Evolutionary conservation across 2,329 filamentous ascomycete genomes (phyloP), one percentile per base, ranked within the genome.

Genomic region (Lojkania enalia): DNA sequence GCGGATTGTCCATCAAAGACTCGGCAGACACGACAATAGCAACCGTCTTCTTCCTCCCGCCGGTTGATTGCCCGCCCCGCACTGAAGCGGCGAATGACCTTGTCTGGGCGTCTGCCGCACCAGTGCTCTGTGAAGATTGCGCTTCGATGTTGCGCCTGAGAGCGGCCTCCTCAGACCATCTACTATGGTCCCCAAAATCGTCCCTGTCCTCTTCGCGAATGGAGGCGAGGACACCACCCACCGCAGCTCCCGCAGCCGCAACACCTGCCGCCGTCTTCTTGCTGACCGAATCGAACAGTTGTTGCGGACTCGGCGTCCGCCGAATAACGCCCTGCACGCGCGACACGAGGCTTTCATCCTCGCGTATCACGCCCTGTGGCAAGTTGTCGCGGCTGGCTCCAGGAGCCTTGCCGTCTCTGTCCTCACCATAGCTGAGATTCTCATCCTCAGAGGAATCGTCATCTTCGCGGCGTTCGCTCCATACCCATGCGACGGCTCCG

Each of bases 121-220:
- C 52, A 42, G 51, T 35, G 52, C 65, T 71, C 44, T 70, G 61
- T 9, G 63, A 52, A n/a, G 63, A 59, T 49, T 67, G 64, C 30
- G 62, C 65, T 46, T 64, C 69, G 39, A 67, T 67, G 44, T 60
- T 71, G 44, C 71, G 72, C 56, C 86, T 83, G 37, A 86, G 80
- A 58, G 88, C 86, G 16, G 86, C 88, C 72, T 96, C 91, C 69
- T 96, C 90, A 12, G 87, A 90, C 92, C 92, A 96, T 40, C 89
- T 84, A 66, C 89, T 87, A 71, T 94, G 89, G 68, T 96, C 92
- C 52, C 84, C 85, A 67, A 87, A 94, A 39, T 86, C 86, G 50
- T 83, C 81, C 64, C 83, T 85, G 63, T 91, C 88, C 64, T 95
- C 90, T 66, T 96, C 88, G 43, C 87, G 81, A 54, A 95, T 94